Evolutionary conservation across 257 asterid genomes (phyloP).

Genomic region (Capsicum chinense): DNA sequence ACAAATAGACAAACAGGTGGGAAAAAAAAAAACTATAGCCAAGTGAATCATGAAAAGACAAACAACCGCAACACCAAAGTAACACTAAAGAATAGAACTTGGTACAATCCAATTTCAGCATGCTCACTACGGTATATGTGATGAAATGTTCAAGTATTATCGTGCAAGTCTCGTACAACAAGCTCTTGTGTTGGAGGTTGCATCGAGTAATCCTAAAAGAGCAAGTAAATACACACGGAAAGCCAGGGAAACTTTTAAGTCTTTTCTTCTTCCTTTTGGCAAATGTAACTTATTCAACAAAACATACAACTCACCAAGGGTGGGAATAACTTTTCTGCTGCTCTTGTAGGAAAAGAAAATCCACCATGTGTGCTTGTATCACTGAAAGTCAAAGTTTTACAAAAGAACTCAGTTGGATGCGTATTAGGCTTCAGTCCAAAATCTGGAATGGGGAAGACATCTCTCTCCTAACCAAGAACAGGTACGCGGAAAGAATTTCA

Average conservation of each 20-base stretch:
- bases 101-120: no score
- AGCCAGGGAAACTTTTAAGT: background rate
- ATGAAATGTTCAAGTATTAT: constrained; percentile 47
- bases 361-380: constrained; percentile 99
- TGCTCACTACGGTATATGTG: no score
- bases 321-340: constrained; percentile 95
- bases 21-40: no score
- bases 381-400: constrained; percentile 94
- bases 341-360: constrained; percentile 92
- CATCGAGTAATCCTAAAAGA: constrained; percentile 79
- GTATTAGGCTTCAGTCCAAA: constrained; percentile 75
- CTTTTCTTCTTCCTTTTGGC: background rate
- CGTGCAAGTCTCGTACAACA: constrained; percentile 86
- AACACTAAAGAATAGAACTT: no score
- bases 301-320: constrained; percentile 56
- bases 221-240: background rate
- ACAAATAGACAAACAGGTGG: no score
- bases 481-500: background rate
- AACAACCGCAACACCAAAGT: no score
- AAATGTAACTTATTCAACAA: background rate
- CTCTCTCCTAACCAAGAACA: constrained; percentile 68
- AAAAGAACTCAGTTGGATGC: constrained; percentile 92
- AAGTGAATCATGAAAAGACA: no score
- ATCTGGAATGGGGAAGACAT: constrained; percentile 77
- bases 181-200: constrained; percentile 99